Percentiles rank a stretch among this genome's conserved stretches.
Evolutionary conservation across 163 green algal species (phyloP).

Genomic region (Smithsoniella earleae): DNA sequence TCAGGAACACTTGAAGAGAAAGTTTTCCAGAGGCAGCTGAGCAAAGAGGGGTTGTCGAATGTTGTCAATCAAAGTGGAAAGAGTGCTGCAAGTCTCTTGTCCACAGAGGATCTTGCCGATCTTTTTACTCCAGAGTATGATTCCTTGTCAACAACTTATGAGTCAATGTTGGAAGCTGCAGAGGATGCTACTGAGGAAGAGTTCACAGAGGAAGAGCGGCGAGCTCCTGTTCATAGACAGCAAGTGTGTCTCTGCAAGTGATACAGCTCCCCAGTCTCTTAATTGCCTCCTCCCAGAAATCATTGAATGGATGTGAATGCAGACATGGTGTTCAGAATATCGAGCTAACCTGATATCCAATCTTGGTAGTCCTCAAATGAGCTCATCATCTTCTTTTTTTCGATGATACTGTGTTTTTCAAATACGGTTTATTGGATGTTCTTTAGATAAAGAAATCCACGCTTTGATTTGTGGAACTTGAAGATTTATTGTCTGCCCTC

Average conservation of each 20-base stretch:
- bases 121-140: conserved; percentile 28
- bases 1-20: conserved; percentile 95
- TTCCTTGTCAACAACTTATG: conserved; percentile 18
- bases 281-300: too few species aligned
- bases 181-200: background rate
- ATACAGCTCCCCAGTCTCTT: too few species aligned
- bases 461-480: too few species aligned
- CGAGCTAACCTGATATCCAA: too few species aligned
- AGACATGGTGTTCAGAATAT: too few species aligned
- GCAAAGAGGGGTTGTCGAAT: conserved; percentile 56
- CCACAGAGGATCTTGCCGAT: conserved; percentile 20
- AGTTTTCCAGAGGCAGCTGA: conserved; percentile 90
- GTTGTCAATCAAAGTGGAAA: conserved; percentile 29
- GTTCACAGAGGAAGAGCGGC: background rate
- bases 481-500: background rate
- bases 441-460: background rate
- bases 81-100: background rate
- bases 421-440: too few species aligned
- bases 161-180: conserved; percentile 18
- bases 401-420: background rate
- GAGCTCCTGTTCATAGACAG: background rate
- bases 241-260: background rate
- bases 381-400: background rate
- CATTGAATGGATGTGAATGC: too few species aligned
- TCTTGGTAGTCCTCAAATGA: background rate